Base-by-base conservation (phyloP, 2,329 filamentous ascomycete genomes). In the Cryphonectria carpinicola region DNA sequence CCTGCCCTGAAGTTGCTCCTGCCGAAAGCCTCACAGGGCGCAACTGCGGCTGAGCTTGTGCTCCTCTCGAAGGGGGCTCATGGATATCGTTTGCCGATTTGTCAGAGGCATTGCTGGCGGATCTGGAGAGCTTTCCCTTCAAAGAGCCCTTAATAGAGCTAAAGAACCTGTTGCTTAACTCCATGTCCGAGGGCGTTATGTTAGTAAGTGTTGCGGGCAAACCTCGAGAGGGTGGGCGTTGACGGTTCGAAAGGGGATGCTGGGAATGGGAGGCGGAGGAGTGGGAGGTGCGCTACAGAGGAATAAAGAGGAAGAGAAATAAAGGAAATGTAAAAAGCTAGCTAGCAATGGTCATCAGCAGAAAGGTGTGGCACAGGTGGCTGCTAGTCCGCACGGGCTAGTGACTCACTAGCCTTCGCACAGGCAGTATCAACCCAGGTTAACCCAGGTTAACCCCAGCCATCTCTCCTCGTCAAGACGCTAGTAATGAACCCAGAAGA, bases 81-180 rank as follows among this genome's bases (percentile, higher is more conserved):
- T 69, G 46, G 19, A 49, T 69, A 28, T 52, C n/a, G 71, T 58
- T n/a, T 41, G 61, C 22, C 28, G 68, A 64, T 32, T 19, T 58
- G 22, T 39, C 60, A 19, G 67, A 68, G 39, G 68, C n/a, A 54
- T 71, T 72, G 52, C 72, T 71, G 25, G 70, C 65, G 60, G 76
- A 79, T 72, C 74, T 76, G 28, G 77, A 77, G 35, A 83, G 65
- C 73, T 79, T 83, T 70, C 77, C 77, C 73, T 77, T 82, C 68
- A 83, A 43, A 39, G 74, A 75, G 64, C 76, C 76, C 62, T 81
- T 77, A 58, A 81, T 72, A 46, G 76, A 76, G 68, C 73, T 77
- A 68, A 70, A 70, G 70, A 78, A 76, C 61, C 35, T 73, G 65
- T 39, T 73, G 32, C 64, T 68, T 43, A 49, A 17, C 49, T 41